Evolutionary conservation across 306 rosid species (phyloP).

Genomic region (Medicago arabica): DNA sequence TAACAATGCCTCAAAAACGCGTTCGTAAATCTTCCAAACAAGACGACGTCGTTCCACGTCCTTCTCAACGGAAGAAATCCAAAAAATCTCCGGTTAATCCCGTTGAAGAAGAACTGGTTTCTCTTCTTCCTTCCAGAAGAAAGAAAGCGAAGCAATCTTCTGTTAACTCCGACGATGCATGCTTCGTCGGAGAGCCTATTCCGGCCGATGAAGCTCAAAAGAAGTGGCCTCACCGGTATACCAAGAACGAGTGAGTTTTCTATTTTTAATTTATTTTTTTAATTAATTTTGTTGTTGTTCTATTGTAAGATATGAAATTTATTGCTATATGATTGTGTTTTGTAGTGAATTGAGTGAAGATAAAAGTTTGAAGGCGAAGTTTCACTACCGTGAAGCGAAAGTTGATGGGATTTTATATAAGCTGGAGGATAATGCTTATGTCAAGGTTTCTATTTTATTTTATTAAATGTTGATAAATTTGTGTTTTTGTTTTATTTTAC

Average conservation of each 20-base stretch:
- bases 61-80: too few species aligned
- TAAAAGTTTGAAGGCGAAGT: constrained; percentile 12
- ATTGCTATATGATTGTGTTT: not conserved
- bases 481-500: too few species aligned
- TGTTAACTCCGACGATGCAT: not conserved
- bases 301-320: too few species aligned
- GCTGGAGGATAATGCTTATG: constrained; percentile 43
- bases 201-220: constrained; percentile 21
- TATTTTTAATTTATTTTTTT: not conserved
- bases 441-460: constrained; percentile 32
- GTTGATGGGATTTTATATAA: constrained; percentile 40
- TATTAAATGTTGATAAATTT: not conserved
- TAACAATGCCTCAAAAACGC: not conserved
- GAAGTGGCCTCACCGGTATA: constrained; percentile 50
- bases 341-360: constrained; percentile 5
- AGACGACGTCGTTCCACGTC: too few species aligned
- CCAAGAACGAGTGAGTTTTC: constrained; percentile 37
- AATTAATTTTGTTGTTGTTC: too few species aligned
- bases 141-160: constrained; percentile 13
- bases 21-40: not conserved
- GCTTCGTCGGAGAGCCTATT: constrained; percentile 49
- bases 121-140: constrained; percentile 28
- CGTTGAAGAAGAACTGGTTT: not conserved
- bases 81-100: too few species aligned
- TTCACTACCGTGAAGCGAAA: constrained; percentile 42